Evolutionary conservation across 192 early-diverging fungal genomes (phyloP), one percentile per base, ranked within the genome.

Genomic region (Coemansia sp.): DNA sequence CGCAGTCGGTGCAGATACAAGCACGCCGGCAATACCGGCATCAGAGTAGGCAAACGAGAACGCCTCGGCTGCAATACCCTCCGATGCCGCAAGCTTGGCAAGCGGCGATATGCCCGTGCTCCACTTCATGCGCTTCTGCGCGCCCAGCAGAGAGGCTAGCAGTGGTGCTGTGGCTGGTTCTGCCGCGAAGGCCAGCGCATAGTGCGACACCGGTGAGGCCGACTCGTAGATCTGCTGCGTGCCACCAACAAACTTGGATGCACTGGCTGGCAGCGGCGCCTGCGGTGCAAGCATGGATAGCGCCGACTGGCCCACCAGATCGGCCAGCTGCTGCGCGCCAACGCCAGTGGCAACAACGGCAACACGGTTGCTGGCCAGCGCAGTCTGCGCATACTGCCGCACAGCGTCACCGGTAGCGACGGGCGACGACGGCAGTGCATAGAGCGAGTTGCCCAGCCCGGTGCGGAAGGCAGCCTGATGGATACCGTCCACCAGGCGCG

Each of bases 381-480:
- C 79, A 45, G 84, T 67, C 48, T 80, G 60, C 47, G 92, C 89
- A 78, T 88, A 96, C 53, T 82, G 80, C 65, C 84, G 85, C 66
- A 98, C 82, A 31, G 87, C 81, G 41, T 87, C 84, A 42, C 85
- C 84, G 41, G 81, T 88, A 20, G 82, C 60, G 50, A 86, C 72
- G 17, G 88, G 82, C 59, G 87, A 70, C 58, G 82, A 83, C n/a
- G 85, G 65, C 57, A 84, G 74, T 31, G 92, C 92, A 78, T 89
- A 96, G 41, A 99, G 83, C 44, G 93, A 87, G 91, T 96, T 95
- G 53, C 97, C 97, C 65, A 99, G 88, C 14, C 97, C 97, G 64
- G 72, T 74, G 69, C 94, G 91, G 88, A 96, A 99, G 31, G 95
- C 97, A 33, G 87, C 87, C 66, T 85, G 85, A 81, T 99, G 95